These are phyloP conservation scores for Metarhizium guizhouense DNA, from an alignment of 2,329 filamentous ascomycete species.

Conservation along the genomic window DNA sequence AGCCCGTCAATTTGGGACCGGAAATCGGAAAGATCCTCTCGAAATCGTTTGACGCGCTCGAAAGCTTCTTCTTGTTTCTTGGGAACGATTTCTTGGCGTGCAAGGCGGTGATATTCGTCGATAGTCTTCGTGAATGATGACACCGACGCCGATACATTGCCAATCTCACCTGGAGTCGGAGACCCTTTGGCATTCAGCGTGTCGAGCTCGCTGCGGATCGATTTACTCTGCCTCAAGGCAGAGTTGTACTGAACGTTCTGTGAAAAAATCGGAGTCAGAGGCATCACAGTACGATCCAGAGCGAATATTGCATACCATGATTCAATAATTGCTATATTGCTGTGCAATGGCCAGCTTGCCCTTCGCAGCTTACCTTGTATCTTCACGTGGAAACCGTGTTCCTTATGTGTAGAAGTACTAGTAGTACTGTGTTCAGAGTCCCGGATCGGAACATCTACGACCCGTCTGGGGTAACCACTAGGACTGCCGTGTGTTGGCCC, in stretches of 20 bases:
- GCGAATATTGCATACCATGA: not conserved
- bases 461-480: not conserved
- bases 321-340: not conserved
- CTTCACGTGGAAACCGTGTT: not conserved
- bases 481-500: not conserved
- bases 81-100: conserved; percentile 80
- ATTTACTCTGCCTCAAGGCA: conserved; percentile 73
- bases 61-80: conserved; percentile 87
- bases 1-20: conserved; percentile 67
- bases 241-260: conserved; percentile 82
- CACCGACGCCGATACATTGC: conserved; percentile 69
- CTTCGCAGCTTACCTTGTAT: not conserved
- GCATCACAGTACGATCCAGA: no score
- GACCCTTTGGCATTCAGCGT: conserved; percentile 56
- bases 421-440: not conserved
- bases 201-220: conserved; percentile 68
- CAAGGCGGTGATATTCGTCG: conserved; percentile 81
- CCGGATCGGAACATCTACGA: not conserved
- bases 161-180: conserved; percentile 46
- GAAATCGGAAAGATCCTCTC: conserved; percentile 72
- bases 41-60: conserved; percentile 79
- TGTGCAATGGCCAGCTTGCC: not conserved
- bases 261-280: not conserved
- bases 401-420: not conserved
- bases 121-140: conserved; percentile 79